A percentile compares a stretch with the other conserved stretches of the same genome.
These are phyloP conservation scores for Paramecium primaurelia DNA, from an alignment of 73 alveolate species.

Conservation along the genomic window DNA sequence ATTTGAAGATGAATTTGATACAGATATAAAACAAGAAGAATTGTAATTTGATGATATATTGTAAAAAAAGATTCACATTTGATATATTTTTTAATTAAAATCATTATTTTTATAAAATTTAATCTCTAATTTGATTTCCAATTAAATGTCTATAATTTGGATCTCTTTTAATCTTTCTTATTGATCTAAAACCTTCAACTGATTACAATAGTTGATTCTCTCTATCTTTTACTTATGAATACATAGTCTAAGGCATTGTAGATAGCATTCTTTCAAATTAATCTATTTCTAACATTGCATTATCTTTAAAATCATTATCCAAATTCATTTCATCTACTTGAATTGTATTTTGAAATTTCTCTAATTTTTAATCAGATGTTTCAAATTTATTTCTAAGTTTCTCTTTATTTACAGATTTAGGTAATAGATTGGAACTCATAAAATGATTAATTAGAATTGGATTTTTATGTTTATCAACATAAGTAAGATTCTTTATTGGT, in stretches of 20 bases:
- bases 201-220: neutral
- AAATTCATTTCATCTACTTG: neutral
- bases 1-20: constrained; percentile 19
- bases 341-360: neutral
- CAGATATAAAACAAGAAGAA: neutral
- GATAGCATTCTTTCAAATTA: neutral
- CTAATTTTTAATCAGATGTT: neutral
- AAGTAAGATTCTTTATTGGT: neutral
- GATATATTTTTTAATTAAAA: neutral
- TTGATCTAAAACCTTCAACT: neutral
- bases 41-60: neutral
- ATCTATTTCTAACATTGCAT: constrained; percentile 15
- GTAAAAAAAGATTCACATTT: neutral
- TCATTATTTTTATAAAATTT: neutral
- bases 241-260: neutral
- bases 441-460: neutral
- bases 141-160: neutral
- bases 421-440: neutral
- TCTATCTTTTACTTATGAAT: constrained; percentile 28
- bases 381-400: neutral
- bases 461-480: neutral
- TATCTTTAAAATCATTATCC: constrained; percentile 7
- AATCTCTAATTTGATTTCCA: neutral
- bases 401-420: neutral
- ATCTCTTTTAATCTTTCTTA: neutral